Base-by-base conservation (phyloP, 2,329 filamentous ascomycete genomes). In the Didymella exigua region DNA sequence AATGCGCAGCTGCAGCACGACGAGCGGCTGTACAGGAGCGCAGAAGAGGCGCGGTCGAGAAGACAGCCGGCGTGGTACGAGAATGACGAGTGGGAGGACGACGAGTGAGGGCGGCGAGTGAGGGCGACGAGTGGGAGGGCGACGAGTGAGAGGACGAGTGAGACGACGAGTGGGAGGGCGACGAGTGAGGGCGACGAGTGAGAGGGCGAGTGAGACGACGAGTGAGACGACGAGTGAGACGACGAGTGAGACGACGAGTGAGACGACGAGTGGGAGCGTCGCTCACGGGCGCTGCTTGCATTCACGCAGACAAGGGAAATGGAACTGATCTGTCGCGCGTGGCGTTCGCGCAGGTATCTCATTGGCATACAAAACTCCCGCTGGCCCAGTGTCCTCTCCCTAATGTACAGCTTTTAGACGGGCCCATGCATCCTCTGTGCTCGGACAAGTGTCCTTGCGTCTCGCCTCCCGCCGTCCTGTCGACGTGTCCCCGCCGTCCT, bases 341-440 rank as follows among this genome's bases (percentile, higher is more conserved):
- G 21, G 11, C 21, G 18, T 41, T 49, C 49, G 56, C 54, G 61
- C 56, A 58, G 49, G 54, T 58, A 46, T 60, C 53, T 58, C 67
- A 66, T 64, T 69, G 66, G 62, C 70, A 69, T 69, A 68, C 71
- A 63, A 68, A 72, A 73, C 70, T 71, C 70, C 70, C 63, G 69
- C 68, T 69, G 61, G 56, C 65, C 66, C 54, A 66, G 65, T 68
- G 62, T 58, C 60, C 58, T 68, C 61, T 58, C 60, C 58, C 47
- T 73, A 66, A 62, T 66, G 56, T 72, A 73, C 70, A 73, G 63
- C 65, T 60, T 65, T 61, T 62, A 50, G 55, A 50, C 54, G 45
- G 40, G 34, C 38, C 46, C 26, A 31, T 33, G 41, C 36, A 46
- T 49, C 18, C 38, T 33, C 52, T 50, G 42, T 38, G 43, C 49